phyloP scores from a whole-genome alignment of 805 yeast genomes.

The Wickerhamiella shivajii region DNA sequence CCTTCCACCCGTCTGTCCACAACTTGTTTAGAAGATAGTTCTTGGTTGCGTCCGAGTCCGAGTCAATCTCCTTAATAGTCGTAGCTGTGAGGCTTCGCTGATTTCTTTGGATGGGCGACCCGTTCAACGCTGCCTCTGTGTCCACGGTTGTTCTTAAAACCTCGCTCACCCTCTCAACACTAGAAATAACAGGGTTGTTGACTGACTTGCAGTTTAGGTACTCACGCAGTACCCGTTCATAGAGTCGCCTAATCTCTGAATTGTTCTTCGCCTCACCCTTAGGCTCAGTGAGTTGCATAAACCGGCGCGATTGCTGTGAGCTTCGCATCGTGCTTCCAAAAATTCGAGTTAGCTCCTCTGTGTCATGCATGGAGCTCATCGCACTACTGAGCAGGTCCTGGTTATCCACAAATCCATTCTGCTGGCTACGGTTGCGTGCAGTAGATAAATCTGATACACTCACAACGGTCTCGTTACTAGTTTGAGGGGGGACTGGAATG shows the following conservation, averaged over 20 bases:
- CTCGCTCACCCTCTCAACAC: conserved; percentile 1
- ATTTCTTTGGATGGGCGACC: neutral
- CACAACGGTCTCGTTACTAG: conserved; percentile 18
- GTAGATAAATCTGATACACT: conserved; percentile 10
- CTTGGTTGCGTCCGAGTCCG: neutral
- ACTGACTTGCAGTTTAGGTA: conserved; percentile 7
- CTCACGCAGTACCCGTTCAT: conserved; percentile 6
- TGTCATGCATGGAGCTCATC: conserved; percentile 8
- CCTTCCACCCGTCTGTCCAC: conserved; percentile 18
- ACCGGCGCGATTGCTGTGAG: conserved; percentile 6
- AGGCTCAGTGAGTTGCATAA: conserved; percentile 1
- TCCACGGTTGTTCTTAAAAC: neutral
- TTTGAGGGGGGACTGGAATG: conserved; percentile 19
- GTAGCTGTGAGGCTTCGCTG: conserved; percentile 1
- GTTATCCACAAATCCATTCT: conserved; percentile 15
- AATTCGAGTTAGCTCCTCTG: conserved; percentile 9
- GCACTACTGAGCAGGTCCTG: conserved; percentile 17
- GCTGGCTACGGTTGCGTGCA: neutral
- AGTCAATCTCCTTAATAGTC: conserved; percentile 4
- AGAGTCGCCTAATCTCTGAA: too few species aligned
- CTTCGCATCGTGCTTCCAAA: conserved; percentile 8
- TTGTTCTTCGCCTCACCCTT: too few species aligned
- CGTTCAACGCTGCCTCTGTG: neutral
- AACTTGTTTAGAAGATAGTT: conserved; percentile 14
- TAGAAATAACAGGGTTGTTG: conserved; percentile 7